Evolutionary conservation across 2,329 filamentous ascomycete species (phyloP), one percentile per base, ranked within the genome.

Genomic region (Westerdykella sp.): DNA sequence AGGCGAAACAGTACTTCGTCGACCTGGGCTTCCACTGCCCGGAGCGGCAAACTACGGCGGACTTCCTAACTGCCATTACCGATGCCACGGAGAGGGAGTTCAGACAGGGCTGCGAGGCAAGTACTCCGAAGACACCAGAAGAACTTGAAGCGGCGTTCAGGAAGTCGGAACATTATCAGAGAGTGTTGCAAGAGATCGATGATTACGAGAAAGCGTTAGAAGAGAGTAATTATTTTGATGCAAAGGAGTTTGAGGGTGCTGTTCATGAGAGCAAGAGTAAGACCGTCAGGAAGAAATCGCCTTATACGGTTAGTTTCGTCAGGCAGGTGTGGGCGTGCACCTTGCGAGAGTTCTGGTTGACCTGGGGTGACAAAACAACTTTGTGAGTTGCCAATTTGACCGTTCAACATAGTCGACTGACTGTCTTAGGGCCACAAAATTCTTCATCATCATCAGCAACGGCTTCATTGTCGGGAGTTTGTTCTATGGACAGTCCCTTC

Each of bases 361-460:
- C 89, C 22, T 77, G 79, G 59, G 86, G 86, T 32, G 85, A 94
- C 65, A 82, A 76, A 46, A 81, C 81, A 1, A 84, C 85, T 0
- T 73, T 93, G 18, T 21, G 18, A 21, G 18, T 21, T 21, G 18
- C 18, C 18, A 21, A 21, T 21, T 21, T 21, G 18, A 21, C 6
- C 4, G 18, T 3, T 6, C 6, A 21, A 6, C 1, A 14, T 11
- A 6, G 11, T 13, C 6, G 10, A 37, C 18, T 41, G 39, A 40
- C 22, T 12, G 22, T 30, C 7, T 23, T 41, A 21, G 18, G n/a
- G 52, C 51, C 63, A 91, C 85, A 34, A 93, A 91, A 53, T 75
- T 85, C 46, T 85, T 88, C 66, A 87, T 88, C 60, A 85, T 89
- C 55, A 67, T 91, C 44, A 77, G 83, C 44, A 86, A 87, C 61